phyloP scores from a whole-genome alignment of 768 basidiomycete genomes.

The Termitomyces sp. region DNA sequence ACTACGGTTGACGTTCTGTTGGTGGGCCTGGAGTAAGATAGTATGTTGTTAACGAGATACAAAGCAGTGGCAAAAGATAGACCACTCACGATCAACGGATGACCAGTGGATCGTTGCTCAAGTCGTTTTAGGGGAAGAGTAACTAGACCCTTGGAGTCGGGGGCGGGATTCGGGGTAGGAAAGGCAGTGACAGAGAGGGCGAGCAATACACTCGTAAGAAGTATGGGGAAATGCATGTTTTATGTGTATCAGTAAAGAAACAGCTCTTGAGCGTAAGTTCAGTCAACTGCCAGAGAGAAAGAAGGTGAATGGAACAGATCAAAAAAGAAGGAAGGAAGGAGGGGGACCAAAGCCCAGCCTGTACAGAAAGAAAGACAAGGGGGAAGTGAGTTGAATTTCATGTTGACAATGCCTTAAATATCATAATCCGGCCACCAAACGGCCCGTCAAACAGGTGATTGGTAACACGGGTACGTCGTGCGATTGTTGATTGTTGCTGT shows the following conservation, averaged over 20 bases:
- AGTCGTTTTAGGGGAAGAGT: slow-evolving; percentile 43
- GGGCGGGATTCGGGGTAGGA: slow-evolving; percentile 26
- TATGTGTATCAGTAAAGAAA: slow-evolving; percentile 13
- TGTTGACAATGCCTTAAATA: slow-evolving; percentile 12
- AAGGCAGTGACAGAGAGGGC: slow-evolving; percentile 38
- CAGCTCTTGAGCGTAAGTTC: slow-evolving; percentile 23
- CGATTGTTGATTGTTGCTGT: not conserved
- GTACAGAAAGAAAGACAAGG: slow-evolving; percentile 21
- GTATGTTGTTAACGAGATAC: not conserved
- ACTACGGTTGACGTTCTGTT: slow-evolving; percentile 69
- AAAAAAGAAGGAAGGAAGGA: slow-evolving; percentile 24
- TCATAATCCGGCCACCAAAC: slow-evolving; percentile 8
- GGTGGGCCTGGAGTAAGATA: slow-evolving; percentile 43
- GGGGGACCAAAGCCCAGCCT: slow-evolving; percentile 24
- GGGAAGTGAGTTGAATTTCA: slow-evolving; percentile 3
- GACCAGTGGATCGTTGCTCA: slow-evolving; percentile 24
- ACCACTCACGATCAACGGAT: slow-evolving; percentile 38
- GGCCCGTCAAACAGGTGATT: not conserved
- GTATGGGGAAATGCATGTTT: slow-evolving; percentile 54
- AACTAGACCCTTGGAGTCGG: slow-evolving; percentile 26
- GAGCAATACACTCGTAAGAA: slow-evolving; percentile 50
- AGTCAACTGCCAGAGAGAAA: slow-evolving; percentile 15
- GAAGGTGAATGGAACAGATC: slow-evolving; percentile 15
- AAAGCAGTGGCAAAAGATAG: not conserved
- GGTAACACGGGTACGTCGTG: too few relatives aligned